Evolutionary conservation across 208 protist species (phyloP), one percentile per base, ranked within the genome.

Genomic region (Trypanosoma boissoni): DNA sequence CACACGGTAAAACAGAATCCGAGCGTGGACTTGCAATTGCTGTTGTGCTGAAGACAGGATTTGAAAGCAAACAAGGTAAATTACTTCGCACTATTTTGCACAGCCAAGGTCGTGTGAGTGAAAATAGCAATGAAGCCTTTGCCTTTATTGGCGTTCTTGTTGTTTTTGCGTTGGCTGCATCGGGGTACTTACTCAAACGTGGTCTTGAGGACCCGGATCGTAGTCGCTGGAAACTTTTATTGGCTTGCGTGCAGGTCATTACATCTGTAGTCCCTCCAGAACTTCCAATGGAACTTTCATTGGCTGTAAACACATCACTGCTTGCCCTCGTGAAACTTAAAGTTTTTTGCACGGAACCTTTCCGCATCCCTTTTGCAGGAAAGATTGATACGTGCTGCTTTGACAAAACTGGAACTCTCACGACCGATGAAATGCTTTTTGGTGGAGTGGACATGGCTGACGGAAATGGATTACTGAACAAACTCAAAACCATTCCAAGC

Each of bases 351-450:
- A 97, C 92, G 8, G 83, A 99, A 85, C 98, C 99, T 12, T 99
- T 99, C 74, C 86, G 99, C 34, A 99, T 99, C 67, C 98, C 99
- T 10, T 97, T 98, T 58, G 99, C 98, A 7, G 99, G 99, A 26
- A 98, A 97, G 68, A 84, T 99, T 14, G 90, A 98, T 71, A 87
- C 94, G 6, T 99, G 96, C 72, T 99, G 98, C 87, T 99, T 99
- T 72, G 99, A 99, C 81, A 99, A 99, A 85, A 99, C 99, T 3
- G 99, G 99, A 43, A 99, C 98, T n/a, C 80, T 99, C 18, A 99
- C 97, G 8, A 91, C 83, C 27, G 95, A 98, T 55, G 83, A 97
- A 62, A 96, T 98, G 86, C 73, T 93, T 27, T 86, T 98, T 42
- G 80, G 84, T 34, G 96, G 95, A 34, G 77, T 98, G 3, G 79